Evolutionary conservation across 139 green algal species (phyloP), one percentile per base, ranked within the genome.

Genomic region (Gonium pectorale): DNA sequence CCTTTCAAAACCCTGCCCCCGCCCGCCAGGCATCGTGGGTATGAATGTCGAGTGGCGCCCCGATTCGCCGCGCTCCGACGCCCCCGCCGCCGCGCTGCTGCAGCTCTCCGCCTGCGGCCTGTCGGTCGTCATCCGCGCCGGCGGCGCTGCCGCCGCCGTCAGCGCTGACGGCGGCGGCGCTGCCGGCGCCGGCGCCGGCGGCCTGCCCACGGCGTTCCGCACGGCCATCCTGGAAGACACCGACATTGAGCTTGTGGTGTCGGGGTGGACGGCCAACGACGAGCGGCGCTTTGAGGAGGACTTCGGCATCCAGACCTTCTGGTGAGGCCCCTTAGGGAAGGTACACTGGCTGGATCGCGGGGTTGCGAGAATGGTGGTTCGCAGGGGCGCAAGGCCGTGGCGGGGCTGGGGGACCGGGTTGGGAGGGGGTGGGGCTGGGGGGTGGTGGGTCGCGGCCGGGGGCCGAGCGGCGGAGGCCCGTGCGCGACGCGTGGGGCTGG

Each of bases 201-300:
- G 77, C 8, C 77, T 83, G 43, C 77, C 77, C 24, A 29, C 29
- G 5, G 60, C 77, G 9, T 83, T 83, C 77, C 77, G 60, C 41
- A 63, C 43, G 7, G 60, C 38, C n/a, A 26, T 83, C 2, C 46
- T 83, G 62, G 77, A 83, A 41, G 77, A 83, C 63, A 83, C 38
- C 62, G 77, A 83, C 31, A 21, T 83, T 19, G 77, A 83, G 59
- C 77, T 83, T 21, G 77, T 83, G 77, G 77, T 83, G 77, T 27
- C 62, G 54, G 31, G 31, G 31, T 83, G 77, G 77, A 66, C 0
- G 8, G 51, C 3, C 41, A 64, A 43, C 54, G 77, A 83, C 43
- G 77, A 83, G 31, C 62, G 62, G 2, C 63, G 73, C 27, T 83
- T 83, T 17, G 77, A 83, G 41, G 77, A 83, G 59, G 41, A 31